phyloP scores from a whole-genome alignment of 1,284 basidiomycete species.

The Moesziomyces sp. region DNA sequence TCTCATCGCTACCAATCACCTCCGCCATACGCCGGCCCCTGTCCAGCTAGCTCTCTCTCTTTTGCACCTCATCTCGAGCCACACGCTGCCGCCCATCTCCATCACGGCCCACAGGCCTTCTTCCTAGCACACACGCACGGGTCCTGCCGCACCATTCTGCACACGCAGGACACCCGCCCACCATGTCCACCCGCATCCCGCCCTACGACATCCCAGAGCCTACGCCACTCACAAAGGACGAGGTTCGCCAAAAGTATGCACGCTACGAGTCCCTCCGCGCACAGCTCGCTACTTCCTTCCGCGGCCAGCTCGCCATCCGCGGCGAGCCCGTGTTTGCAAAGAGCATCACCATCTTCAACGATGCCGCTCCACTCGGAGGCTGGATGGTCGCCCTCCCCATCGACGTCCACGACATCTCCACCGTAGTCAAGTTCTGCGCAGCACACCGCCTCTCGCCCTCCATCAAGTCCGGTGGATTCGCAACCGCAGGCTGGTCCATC shows the following conservation, averaged over 20 bases:
- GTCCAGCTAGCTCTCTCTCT: not conserved
- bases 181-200: constrained; percentile 33
- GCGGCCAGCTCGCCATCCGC: constrained; percentile 40
- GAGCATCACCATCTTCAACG: constrained; percentile 55
- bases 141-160: constrained; percentile 51
- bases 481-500: constrained; percentile 86
- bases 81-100: constrained; percentile 3
- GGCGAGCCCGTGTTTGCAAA: constrained; percentile 40
- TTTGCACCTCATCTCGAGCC: constrained; percentile 2
- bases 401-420: constrained; percentile 42
- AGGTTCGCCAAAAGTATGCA: constrained; percentile 23
- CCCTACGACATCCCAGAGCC: constrained; percentile 45
- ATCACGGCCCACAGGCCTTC: constrained; percentile 47
- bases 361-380: constrained; percentile 49
- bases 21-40: constrained; percentile 12
- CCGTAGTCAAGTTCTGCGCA: constrained; percentile 72
- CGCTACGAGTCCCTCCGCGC: constrained; percentile 31
- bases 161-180: constrained; percentile 25
- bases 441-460: constrained; percentile 78
- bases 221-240: constrained; percentile 28
- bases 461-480: constrained; percentile 87
- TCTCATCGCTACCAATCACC: not conserved
- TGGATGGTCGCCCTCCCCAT: constrained; percentile 53
- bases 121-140: constrained; percentile 1
- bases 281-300: constrained; percentile 27